Evolutionary conservation across 1,284 basidiomycete species (phyloP).

Genomic region (Mycena citricolor): DNA sequence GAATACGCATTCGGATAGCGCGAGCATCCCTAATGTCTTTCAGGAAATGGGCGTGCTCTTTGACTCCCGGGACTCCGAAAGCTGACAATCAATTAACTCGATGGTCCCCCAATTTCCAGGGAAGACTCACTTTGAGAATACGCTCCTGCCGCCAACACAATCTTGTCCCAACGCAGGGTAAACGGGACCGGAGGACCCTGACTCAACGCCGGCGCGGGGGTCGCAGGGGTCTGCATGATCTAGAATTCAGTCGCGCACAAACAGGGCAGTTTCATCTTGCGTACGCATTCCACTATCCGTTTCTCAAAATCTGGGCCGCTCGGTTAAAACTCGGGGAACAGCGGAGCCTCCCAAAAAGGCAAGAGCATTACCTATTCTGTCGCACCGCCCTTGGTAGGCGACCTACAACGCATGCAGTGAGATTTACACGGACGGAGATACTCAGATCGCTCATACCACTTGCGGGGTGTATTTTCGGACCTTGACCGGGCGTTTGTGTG

Average conservation of each 20-base stretch:
- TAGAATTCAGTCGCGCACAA: slow-evolving; percentile 9
- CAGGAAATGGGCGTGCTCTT: slow-evolving; percentile 78
- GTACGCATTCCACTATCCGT: slow-evolving; percentile 59
- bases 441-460: slow-evolving; percentile 54
- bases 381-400: slow-evolving; percentile 72
- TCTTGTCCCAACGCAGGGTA: slow-evolving; percentile 71
- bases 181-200: slow-evolving; percentile 37
- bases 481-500: slow-evolving; percentile 34
- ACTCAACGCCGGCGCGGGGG: slow-evolving; percentile 41
- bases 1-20: slow-evolving; percentile 72
- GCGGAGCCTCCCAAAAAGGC: neutral
- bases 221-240: slow-evolving; percentile 53
- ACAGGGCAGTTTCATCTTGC: slow-evolving; percentile 28
- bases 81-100: slow-evolving; percentile 38
- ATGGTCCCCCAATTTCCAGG: neutral
- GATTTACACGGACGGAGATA: no score
- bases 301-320: slow-evolving; percentile 55
- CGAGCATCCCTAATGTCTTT: slow-evolving; percentile 84
- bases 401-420: neutral
- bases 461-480: slow-evolving; percentile 55
- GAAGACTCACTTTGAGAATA: slow-evolving; percentile 71
- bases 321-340: slow-evolving; percentile 3
- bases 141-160: slow-evolving; percentile 82
- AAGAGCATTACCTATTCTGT: slow-evolving; percentile 50
- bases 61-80: slow-evolving; percentile 66